Evolutionary conservation across 306 rosid genomes (phyloP), one percentile per base, ranked within the genome.

Genomic region (Astragalus membranaceus): DNA sequence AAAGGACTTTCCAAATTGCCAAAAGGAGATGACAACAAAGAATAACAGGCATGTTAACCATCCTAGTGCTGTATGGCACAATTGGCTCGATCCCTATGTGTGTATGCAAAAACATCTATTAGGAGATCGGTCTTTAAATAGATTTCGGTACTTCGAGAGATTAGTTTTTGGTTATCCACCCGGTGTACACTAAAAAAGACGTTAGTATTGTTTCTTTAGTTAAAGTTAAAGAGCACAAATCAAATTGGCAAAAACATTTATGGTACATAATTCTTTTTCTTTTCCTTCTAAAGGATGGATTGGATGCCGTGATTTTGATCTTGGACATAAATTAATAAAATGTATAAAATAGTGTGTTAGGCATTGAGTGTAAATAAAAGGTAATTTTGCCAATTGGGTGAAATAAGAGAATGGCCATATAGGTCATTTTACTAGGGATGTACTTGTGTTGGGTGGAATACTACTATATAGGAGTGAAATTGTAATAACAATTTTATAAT

Each of bases 1-100:
- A 90, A 80, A 83, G 88, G 79, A 79, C 85, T 49, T 94, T 85
- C 69, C 94, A 90, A 68, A 77, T 94, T 74, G 88, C 96, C 7
- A 94, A 80, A 72, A 90, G 98, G 78, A 85, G 85, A 72, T 89
- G 82, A 81, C 8, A 15, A 23, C 47, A 78, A 37, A 59, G 30
- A 7, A 23, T 7, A 58, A 29, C 16, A 5, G 26, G 0, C 3
- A 35, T 58, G 64, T 58, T 13, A 35, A 26, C 30, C 30, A 26
- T 1, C 30, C 30, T 26, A 1, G 30, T 26, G 30, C 2, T 0
- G 30, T 26, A 3, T 26, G 30, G 30, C 30, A 3, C 30, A 26
- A 26, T 26, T 26, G 4, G 4, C 30, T 35, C 8, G 39, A 35
- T 35, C 39, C 39, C 39, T 35, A 5, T 7, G 0, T 5, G 39